Percentiles rank a stretch among this genome's conserved stretches.
Evolutionary conservation across 495 filamentous ascomycete species (phyloP).

Genomic region (Tuber calosporum): DNA sequence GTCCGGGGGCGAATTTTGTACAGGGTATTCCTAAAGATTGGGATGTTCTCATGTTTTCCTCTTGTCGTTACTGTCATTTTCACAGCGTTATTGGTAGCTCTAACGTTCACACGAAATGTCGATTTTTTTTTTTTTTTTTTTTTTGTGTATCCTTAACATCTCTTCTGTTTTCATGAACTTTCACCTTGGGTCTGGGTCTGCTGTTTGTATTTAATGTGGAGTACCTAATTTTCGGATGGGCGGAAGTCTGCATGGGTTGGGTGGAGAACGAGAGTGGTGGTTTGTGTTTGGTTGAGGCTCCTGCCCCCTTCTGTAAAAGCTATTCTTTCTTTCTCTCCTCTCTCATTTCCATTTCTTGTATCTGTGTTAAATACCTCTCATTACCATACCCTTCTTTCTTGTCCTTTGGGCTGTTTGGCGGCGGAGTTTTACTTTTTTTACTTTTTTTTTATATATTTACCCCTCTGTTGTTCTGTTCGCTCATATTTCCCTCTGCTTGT

Average conservation of each 20-base stretch:
- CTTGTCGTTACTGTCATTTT: neutral
- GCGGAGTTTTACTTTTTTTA: constrained; percentile 5
- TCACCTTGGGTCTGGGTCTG: constrained; percentile 6
- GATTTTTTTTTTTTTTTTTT: too few relatives aligned
- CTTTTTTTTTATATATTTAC: too few relatives aligned
- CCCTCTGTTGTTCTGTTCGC: neutral
- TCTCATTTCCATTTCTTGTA: constrained; percentile 1
- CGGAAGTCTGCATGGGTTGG: neutral
- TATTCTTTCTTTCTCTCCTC: neutral
- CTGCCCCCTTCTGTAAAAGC: neutral
- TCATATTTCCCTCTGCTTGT: neutral
- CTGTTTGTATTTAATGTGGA: constrained; percentile 5
- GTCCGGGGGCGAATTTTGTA: neutral
- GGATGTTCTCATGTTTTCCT: constrained; percentile 6
- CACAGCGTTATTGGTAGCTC: neutral
- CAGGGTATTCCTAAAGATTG: constrained; percentile 4
- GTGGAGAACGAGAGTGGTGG: neutral
- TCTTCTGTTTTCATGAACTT: neutral
- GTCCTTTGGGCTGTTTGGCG: constrained; percentile 1
- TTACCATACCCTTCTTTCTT: constrained; percentile 4
- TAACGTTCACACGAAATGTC: neutral
- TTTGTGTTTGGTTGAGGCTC: neutral
- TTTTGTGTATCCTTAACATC: constrained; percentile 4
- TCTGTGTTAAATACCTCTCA: constrained; percentile 4
- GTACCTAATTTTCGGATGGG: constrained; percentile 5